phyloP scores from a whole-genome alignment of 2,329 filamentous ascomycete genomes.

The Laburnicola sp. region DNA sequence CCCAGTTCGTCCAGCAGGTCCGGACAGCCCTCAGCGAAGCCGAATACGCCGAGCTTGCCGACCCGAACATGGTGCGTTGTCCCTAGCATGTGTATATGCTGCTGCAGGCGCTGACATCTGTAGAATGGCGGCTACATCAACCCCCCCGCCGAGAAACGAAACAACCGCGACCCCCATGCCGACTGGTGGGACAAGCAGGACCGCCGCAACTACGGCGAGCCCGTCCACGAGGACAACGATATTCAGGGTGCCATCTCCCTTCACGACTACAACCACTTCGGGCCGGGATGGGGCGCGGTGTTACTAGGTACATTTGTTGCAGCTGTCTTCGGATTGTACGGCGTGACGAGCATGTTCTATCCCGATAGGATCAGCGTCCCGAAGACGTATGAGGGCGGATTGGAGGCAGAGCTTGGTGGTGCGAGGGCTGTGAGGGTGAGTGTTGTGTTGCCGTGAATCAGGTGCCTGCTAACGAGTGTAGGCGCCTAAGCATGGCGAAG shows the following conservation, averaged over 20 bases:
- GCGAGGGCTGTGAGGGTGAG: slow-evolving; percentile 47
- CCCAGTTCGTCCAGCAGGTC: slow-evolving; percentile 41
- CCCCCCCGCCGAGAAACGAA: slow-evolving; percentile 78
- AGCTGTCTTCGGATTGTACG: slow-evolving; percentile 46
- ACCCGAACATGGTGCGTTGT: slow-evolving; percentile 64
- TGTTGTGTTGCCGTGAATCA: background rate
- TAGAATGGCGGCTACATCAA: slow-evolving; percentile 86
- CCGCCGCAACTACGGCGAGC: slow-evolving; percentile 93
- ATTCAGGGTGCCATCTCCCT: slow-evolving; percentile 86
- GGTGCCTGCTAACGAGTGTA: slow-evolving; percentile 8
- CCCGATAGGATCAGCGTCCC: slow-evolving; percentile 52
- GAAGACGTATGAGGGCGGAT: slow-evolving; percentile 51
- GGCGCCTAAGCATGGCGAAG: slow-evolving; percentile 24
- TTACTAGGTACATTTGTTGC: slow-evolving; percentile 51
- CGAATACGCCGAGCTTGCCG: slow-evolving; percentile 52
- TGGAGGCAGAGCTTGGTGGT: slow-evolving; percentile 55
- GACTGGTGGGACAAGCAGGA: slow-evolving; percentile 99
- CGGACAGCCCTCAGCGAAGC: slow-evolving; percentile 40
- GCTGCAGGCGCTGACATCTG: slow-evolving; percentile 17
- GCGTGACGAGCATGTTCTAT: slow-evolving; percentile 46
- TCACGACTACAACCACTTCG: slow-evolving; percentile 85
- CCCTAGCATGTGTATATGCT: background rate
- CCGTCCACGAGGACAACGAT: slow-evolving; percentile 95
- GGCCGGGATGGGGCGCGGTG: slow-evolving; percentile 71
- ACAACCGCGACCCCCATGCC: slow-evolving; percentile 88